Evolutionary conservation across 2,329 filamentous ascomycete species (phyloP).

Genomic region (Fusarium phyllophilum): DNA sequence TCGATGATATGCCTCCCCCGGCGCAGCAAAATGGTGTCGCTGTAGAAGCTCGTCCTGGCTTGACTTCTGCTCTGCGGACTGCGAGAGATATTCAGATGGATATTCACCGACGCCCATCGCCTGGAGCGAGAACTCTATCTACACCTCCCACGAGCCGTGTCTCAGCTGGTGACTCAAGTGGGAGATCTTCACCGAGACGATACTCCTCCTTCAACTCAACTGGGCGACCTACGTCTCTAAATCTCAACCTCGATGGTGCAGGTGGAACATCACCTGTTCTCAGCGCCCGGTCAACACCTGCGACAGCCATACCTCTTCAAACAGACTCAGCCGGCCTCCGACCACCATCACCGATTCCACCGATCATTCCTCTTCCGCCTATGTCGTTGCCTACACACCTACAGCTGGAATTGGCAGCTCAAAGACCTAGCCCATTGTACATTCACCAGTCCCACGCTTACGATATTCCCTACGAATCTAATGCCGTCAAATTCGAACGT

Average conservation of each 20-base stretch:
- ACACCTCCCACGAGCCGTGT: constrained; percentile 62
- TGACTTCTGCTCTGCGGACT: constrained; percentile 19
- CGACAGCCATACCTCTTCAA: constrained; percentile 43
- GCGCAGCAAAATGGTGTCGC: constrained; percentile 41
- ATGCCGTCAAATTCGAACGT: constrained; percentile 89
- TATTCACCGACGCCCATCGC: constrained; percentile 48
- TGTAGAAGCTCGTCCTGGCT: constrained; percentile 37
- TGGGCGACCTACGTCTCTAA: constrained; percentile 55
- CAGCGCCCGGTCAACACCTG: constrained; percentile 27
- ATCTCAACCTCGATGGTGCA: constrained; percentile 52
- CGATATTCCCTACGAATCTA: constrained; percentile 86
- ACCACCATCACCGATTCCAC: constrained; percentile 61
- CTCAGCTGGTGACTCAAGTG: constrained; percentile 44
- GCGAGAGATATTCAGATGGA: constrained; percentile 30
- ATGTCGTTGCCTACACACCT: constrained; percentile 74
- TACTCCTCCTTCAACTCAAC: constrained; percentile 63
- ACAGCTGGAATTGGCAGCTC: constrained; percentile 71
- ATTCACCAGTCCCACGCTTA: constrained; percentile 67
- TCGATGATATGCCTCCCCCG: constrained; percentile 33
- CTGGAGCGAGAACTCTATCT: constrained; percentile 57
- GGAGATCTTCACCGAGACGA: constrained; percentile 53
- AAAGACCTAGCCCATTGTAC: constrained; percentile 72
- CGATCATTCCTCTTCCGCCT: constrained; percentile 69
- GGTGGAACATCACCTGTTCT: constrained; percentile 35
- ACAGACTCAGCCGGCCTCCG: constrained; percentile 42